These are phyloP conservation scores for Elsinoe necatrix DNA, from an alignment of 2,329 filamentous ascomycete species.

Conservation along the genomic window DNA sequence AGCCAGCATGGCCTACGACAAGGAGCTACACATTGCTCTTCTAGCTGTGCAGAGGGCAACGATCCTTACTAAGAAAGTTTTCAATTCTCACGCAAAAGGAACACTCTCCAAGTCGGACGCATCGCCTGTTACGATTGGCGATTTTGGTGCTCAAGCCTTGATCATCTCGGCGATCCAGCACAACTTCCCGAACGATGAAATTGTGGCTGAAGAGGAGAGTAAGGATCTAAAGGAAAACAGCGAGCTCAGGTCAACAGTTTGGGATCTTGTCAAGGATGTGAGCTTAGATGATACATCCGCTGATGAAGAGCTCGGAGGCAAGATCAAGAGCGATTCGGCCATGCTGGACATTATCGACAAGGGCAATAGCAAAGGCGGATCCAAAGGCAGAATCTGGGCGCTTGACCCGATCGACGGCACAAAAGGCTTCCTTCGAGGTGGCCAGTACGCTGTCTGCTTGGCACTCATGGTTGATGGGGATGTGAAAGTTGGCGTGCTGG, in stretches of 20 bases:
- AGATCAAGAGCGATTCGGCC: slow-evolving; percentile 55
- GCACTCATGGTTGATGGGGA: slow-evolving; percentile 87
- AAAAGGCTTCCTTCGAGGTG: slow-evolving; percentile 91
- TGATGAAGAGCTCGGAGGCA: slow-evolving; percentile 60
- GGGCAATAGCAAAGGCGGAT: slow-evolving; percentile 61
- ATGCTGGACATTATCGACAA: slow-evolving; percentile 53
- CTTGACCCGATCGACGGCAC: slow-evolving; percentile 97
- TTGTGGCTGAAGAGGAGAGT: slow-evolving; percentile 94
- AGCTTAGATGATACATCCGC: slow-evolving; percentile 58
- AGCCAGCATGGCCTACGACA: slow-evolving; percentile 52
- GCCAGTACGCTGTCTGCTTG: slow-evolving; percentile 93
- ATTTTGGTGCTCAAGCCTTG: slow-evolving; percentile 94
- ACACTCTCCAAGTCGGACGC: slow-evolving; percentile 91
- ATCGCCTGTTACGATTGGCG: slow-evolving; percentile 93
- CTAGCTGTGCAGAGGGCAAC: slow-evolving; percentile 79
- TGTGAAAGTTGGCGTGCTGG: slow-evolving; percentile 88
- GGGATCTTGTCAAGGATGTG: slow-evolving; percentile 68
- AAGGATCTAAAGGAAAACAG: slow-evolving; percentile 65
- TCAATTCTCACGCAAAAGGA: slow-evolving; percentile 85
- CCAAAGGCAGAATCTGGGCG: slow-evolving; percentile 78
- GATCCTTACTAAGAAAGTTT: slow-evolving; percentile 67
- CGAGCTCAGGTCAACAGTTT: slow-evolving; percentile 65
- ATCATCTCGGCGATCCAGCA: slow-evolving; percentile 85
- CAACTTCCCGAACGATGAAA: slow-evolving; percentile 82
- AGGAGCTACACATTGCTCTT: slow-evolving; percentile 75